Evolutionary conservation across 1,284 basidiomycete species (phyloP), one percentile per base, ranked within the genome.

Genomic region (Wallemia mellicola): DNA sequence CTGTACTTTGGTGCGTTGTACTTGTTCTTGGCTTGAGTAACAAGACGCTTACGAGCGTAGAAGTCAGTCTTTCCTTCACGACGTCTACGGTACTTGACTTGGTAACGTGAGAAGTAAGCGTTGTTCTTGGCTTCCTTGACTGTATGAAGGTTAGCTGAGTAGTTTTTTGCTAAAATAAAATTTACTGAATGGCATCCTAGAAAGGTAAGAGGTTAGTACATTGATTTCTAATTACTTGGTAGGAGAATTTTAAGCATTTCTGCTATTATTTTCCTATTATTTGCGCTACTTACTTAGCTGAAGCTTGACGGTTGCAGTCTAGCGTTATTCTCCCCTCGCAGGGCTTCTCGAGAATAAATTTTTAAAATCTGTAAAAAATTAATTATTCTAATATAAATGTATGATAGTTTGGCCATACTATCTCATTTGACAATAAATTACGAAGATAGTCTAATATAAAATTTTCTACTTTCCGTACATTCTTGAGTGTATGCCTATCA

Each of bases 21-120:
- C 78, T 98, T 98, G 83, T 96, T 98, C 80, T 98, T 99, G 65
- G 92, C 89, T 79, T 99, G 94, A 61, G 85, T 81, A 65, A 95
- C 80, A 61, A 98, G 79, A 67, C 88, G 82, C 76, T 94, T 92
- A 67, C 92, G 86, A 62, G 92, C 92, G 70, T 96, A 94, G 80
- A 96, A 98, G 72, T 98, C 94, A 66, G 94, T 99, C 77, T 89
- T 94, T 63, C 94, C 94, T 77, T 98, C 94, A 70, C 87, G 81
- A 65, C 87, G 77, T 69, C 91, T 79, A 69, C 91, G 84, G 74
- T 69, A 70, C 66, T 70, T 70, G 25, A 57, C 55, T 65, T 65
- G 64, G 67, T 67, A 69, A 58, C 68, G 67, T 59, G 66, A 67
- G 63, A 66, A 69, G 68, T 70, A 70, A 57, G 68, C 60, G 61